Conservation (phyloP, 2,329 filamentous ascomycete genomes). For the Hirsutella thompsonii region DNA sequence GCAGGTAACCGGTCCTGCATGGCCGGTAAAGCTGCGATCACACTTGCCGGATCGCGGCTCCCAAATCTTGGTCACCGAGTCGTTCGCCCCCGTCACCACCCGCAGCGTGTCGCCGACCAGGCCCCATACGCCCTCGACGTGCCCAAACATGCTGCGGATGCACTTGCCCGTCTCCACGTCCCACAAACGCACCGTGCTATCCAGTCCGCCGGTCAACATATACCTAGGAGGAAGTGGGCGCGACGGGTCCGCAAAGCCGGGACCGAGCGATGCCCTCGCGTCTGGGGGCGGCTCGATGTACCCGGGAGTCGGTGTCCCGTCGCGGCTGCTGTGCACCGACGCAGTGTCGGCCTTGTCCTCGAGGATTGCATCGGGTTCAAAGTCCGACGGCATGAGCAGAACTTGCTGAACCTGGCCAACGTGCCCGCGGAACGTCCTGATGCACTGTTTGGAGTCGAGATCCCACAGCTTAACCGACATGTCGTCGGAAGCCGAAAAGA, state of each 20-base stretch:
- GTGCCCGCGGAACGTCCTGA: slow-evolving; percentile 72
- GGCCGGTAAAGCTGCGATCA: slow-evolving; percentile 83
- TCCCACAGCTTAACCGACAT: slow-evolving; percentile 89
- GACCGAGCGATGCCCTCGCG: slow-evolving; percentile 42
- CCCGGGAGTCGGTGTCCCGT: slow-evolving; percentile 23
- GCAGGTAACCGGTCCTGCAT: slow-evolving; percentile 84
- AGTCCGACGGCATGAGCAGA: slow-evolving; percentile 70
- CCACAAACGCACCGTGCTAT: slow-evolving; percentile 88
- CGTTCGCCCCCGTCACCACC: slow-evolving; percentile 80
- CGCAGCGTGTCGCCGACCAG: slow-evolving; percentile 79
- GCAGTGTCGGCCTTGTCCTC: slow-evolving; percentile 39
- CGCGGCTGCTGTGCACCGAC: slow-evolving; percentile 35
- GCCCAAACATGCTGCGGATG: slow-evolving; percentile 87
- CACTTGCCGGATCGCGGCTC: slow-evolving; percentile 84
- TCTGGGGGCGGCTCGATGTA: slow-evolving; percentile 22
- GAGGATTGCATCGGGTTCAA: slow-evolving; percentile 64
- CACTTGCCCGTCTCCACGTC: slow-evolving; percentile 72
- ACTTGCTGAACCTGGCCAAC: slow-evolving; percentile 94
- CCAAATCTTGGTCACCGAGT: slow-evolving; percentile 90
- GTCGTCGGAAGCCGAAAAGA: slow-evolving; percentile 91
- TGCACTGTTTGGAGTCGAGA: slow-evolving; percentile 67
- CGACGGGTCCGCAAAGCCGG: slow-evolving; percentile 46
- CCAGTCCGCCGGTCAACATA: slow-evolving; percentile 84
- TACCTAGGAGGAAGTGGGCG: slow-evolving; percentile 73
- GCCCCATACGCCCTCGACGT: slow-evolving; percentile 92